Evolutionary conservation across 345 rosid species (phyloP).

Genomic region (Hibiscus syriacus): DNA sequence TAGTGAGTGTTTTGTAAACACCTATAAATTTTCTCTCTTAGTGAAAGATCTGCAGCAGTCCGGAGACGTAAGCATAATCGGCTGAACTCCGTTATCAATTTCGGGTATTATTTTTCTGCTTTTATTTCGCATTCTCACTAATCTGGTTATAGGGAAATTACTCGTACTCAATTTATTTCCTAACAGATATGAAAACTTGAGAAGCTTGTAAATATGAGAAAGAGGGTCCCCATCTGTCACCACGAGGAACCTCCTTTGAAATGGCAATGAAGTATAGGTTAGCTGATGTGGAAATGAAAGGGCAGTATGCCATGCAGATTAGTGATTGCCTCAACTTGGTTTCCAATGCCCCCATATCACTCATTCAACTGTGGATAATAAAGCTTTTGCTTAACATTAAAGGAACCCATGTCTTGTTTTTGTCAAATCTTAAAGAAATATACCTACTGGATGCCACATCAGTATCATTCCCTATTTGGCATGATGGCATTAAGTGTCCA

Average conservation of each 20-base stretch:
- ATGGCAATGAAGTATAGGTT: neutral
- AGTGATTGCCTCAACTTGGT: neutral
- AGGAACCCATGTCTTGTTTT: neutral
- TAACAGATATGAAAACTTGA: too few relatives aligned
- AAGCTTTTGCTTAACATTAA: constrained; percentile 1
- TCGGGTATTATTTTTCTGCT: too few relatives aligned
- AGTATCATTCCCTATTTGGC: constrained; percentile 4
- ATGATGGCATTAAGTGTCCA: neutral
- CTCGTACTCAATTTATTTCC: too few relatives aligned
- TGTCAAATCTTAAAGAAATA: neutral
- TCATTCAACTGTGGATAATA: neutral
- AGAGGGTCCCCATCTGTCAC: too few relatives aligned
- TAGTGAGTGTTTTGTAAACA: too few relatives aligned
- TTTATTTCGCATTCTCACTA: too few relatives aligned
- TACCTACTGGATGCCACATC: too few relatives aligned
- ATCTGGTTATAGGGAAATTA: too few relatives aligned
- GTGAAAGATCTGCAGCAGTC: too few relatives aligned
- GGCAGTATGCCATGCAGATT: neutral
- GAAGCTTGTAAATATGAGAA: neutral
- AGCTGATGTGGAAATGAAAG: constrained; percentile 13
- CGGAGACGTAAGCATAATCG: too few relatives aligned
- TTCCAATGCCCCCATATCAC: constrained; percentile 6
- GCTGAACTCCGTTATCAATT: too few relatives aligned
- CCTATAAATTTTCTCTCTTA: too few relatives aligned
- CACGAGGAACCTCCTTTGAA: neutral